Evolutionary conservation across 176 grass and related monocot genomes (phyloP).

Genomic region (Rhynchospora breviuscula): DNA sequence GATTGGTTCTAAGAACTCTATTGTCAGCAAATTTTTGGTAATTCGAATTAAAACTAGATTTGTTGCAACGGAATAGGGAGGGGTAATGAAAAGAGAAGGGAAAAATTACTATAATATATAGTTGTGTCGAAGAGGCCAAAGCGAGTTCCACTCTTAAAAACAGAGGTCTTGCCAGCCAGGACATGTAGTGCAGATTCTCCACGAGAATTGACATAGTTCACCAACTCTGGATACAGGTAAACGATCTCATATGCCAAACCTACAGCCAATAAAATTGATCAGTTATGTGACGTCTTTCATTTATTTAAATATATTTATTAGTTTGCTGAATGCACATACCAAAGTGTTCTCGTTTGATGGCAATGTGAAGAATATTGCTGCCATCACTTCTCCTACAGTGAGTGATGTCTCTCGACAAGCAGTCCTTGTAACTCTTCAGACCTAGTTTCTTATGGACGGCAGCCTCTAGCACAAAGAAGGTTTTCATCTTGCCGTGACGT

Average conservation of each 20-base stretch:
- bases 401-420: neutral
- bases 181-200: conserved; percentile 19
- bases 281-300: neutral
- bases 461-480: neutral
- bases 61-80: neutral
- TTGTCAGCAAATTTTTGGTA: neutral
- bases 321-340: neutral
- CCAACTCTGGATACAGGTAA: neutral
- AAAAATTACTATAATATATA: conserved; percentile 4
- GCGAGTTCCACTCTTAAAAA: conserved; percentile 23
- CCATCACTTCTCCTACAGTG: neutral
- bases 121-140: neutral
- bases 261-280: neutral
- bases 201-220: neutral
- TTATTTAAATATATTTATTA: neutral
- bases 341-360: conserved; percentile 5
- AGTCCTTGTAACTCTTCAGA: rapidly evolving
- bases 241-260: conserved; percentile 4
- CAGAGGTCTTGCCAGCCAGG: conserved; percentile 7
- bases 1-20: neutral
- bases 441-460: neutral
- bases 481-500: neutral
- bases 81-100: neutral
- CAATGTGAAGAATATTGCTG: neutral
- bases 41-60: neutral